Base-by-base conservation (phyloP, 2,329 filamentous ascomycete genomes). In the Sclerotinia subarctica region DNA sequence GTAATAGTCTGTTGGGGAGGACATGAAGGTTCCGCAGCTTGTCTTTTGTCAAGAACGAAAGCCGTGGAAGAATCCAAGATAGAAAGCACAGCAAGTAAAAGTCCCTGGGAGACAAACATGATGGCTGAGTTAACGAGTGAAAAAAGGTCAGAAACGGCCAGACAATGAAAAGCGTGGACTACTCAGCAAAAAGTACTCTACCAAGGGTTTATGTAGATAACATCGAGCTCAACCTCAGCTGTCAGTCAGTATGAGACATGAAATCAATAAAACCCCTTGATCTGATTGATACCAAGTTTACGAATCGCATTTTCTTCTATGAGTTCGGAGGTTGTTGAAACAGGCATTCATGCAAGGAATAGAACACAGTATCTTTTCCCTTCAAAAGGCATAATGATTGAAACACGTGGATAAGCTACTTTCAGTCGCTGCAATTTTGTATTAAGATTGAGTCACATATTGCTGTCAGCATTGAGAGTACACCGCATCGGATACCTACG, bases 251-350 rank as follows among this genome's bases (percentile, higher is more conserved):
- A 26, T 51, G 29, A 62, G 46, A 62, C 59, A 62, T 35, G 29
- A 62, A 51, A 62, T 62, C 44, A 38, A 62, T 62, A 51, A 51
- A 51, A 11, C 5, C 24, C 59, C 46, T 62, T 62, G 29, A 51
- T 38, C 53, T 35, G 32, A 56, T 56, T n/a, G 8, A 56, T 56
- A 26, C 24, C 38, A 11, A 56, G 4, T 35, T 56, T 56, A 56
- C 7, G 29, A 2, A 35, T 54, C 13, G 29, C 26, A 54, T 35
- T 49, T 57, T 57, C 21, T 60, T 60, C 24, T 60, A 6, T 13
- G 15, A 21, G 26, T 6, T 49, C 17, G n/a, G 3, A n/a, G 10
- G 44, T 63, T 63, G 54, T 21, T 24, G 35, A 58, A 44, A 58
- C 17, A 32, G 38, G 24, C 38, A 46, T 15, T 26, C 17, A 63